Evolutionary conservation across 148 eudicot species (phyloP), one percentile per base, ranked within the genome.

Genomic region (Agrostemma githago): DNA sequence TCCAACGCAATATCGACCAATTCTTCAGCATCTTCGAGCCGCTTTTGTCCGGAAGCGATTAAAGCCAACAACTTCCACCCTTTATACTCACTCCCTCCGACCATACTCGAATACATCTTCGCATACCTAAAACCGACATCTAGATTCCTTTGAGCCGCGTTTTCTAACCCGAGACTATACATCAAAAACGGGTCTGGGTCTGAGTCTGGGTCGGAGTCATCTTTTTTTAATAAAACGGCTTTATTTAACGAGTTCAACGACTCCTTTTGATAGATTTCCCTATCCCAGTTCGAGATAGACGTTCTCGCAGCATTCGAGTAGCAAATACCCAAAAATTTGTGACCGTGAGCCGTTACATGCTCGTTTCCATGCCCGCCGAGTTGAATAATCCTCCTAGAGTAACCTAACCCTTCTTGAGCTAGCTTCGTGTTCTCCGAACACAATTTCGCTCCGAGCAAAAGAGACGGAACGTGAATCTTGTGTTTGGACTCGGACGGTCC

Each of bases 391-490:
- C 70, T 71, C 16, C 76, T 82, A 70, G 88, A 85, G 81, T 87
- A 92, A 3, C 73, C 78, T 4, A 92, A 85, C 56, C 98, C 98
- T 65, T 89, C 90, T 41, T 65, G 81, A 17, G 97, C 88, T 76
- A 79, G 78, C 42, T 74, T 83, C 38, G 75, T 72, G 77, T 90
- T 85, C 66, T 84, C 81, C 39, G 90, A 75, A 77, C 98, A 90
- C 71, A 95, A 72, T 63, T 92, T 95, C 12, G 98, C 96, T 42
- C 93, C 98, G 17, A 95, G 76, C 80, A 95, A 80, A 65, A 87
- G 79, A 16, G 97, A 81, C 72, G 86, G 78, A 57, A 92, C 60
- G 72, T 90, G 90, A 43, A 93, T 93, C 74, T 62, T 70, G 48
- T 81, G 81, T 20, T 82, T 86, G 41, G 83, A 77, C 84, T 90